Evolutionary conservation across 441 rosid species (phyloP).

Genomic region (Arabidopsis lyrata): DNA sequence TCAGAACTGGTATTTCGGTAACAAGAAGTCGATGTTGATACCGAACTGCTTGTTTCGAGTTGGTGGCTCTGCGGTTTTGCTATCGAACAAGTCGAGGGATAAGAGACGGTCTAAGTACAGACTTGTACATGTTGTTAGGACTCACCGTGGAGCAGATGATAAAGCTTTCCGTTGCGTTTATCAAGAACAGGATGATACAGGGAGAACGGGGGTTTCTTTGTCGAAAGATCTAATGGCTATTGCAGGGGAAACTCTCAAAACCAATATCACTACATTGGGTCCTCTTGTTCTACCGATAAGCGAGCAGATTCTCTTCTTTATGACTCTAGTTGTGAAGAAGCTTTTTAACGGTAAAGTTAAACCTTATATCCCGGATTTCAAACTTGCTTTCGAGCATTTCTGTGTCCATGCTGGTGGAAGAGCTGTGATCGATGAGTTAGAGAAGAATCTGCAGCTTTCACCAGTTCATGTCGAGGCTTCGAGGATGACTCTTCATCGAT

Average conservation of each 20-base stretch:
- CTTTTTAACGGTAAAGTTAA: slow-evolving; percentile 55
- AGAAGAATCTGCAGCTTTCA: slow-evolving; percentile 72
- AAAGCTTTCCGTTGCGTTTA: slow-evolving; percentile 73
- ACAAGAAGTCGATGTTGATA: slow-evolving; percentile 76
- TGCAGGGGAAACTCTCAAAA: slow-evolving; percentile 73
- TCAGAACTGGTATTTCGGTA: slow-evolving; percentile 87
- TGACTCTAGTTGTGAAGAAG: slow-evolving; percentile 61
- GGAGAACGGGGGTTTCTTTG: slow-evolving; percentile 67
- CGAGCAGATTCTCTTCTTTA: slow-evolving; percentile 76
- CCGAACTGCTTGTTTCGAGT: slow-evolving; percentile 79
- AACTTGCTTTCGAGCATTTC: slow-evolving; percentile 78
- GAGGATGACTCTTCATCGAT: slow-evolving; percentile 76
- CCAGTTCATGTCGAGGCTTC: slow-evolving; percentile 78
- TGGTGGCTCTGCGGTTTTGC: slow-evolving; percentile 69
- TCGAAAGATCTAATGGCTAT: slow-evolving; percentile 83
- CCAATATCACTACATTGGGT: slow-evolving; percentile 74
- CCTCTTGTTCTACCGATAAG: slow-evolving; percentile 76
- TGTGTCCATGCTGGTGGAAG: slow-evolving; percentile 83
- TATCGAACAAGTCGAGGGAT: slow-evolving; percentile 63
- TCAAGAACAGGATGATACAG: slow-evolving; percentile 70
- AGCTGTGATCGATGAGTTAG: slow-evolving; percentile 81
- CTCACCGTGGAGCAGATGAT: slow-evolving; percentile 76
- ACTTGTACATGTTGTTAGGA: slow-evolving; percentile 72
- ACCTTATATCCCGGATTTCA: slow-evolving; percentile 80
- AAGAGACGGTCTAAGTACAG: slow-evolving; percentile 64